phyloP scores from a whole-genome alignment of 2,329 filamentous ascomycete species.

The Fusarium citri region DNA sequence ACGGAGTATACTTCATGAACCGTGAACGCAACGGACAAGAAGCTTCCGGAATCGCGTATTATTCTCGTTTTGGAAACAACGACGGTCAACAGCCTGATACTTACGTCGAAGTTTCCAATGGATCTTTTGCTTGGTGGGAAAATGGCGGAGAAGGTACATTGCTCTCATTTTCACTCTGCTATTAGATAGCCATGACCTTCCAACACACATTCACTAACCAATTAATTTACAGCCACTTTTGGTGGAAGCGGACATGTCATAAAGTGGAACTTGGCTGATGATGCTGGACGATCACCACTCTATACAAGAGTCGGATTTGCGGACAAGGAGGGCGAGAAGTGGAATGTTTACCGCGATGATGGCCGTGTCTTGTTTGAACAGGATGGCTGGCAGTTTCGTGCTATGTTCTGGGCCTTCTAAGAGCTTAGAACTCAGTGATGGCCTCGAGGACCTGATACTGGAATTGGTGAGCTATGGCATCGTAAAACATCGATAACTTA shows the following conservation, averaged over 20 bases:
- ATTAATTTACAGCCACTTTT: neutral
- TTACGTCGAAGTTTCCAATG: neutral
- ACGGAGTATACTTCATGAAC: neutral
- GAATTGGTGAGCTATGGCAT: neutral
- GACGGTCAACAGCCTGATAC: neutral
- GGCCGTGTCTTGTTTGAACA: neutral
- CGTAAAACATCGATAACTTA: neutral
- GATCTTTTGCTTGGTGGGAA: neutral
- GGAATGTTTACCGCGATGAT: neutral
- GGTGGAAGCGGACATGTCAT: neutral
- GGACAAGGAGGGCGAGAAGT: neutral
- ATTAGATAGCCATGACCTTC: neutral
- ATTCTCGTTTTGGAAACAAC: neutral
- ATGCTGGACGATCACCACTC: neutral
- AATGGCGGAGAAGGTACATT: neutral
- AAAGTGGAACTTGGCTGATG: neutral
- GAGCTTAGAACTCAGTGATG: neutral
- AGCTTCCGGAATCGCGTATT: neutral
- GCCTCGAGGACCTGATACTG: neutral
- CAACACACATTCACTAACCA: rapidly evolving
- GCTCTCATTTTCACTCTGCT: neutral
- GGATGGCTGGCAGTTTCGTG: neutral
- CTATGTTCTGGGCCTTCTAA: neutral
- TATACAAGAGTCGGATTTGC: neutral
- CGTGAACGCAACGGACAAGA: neutral